Conservation (phyloP, 2,329 filamentous ascomycete genomes). For the Penicillium olsonii region DNA sequence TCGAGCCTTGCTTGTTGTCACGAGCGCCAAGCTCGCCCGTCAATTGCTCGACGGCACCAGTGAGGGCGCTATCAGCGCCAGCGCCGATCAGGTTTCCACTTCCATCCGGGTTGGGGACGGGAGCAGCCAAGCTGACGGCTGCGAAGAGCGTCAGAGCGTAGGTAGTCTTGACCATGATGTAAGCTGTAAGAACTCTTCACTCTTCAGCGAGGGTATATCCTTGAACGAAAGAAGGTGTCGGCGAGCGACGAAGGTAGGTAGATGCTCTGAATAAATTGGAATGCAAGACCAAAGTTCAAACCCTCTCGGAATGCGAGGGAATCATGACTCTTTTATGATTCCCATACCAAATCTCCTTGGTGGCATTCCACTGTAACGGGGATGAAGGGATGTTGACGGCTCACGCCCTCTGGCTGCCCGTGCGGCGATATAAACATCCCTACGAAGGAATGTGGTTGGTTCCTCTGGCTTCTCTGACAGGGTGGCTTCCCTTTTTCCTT, state of each 20-base stretch:
- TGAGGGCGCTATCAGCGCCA: slow-evolving; percentile 15
- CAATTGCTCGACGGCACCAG: slow-evolving; percentile 2
- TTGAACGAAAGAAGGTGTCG: slow-evolving; percentile 20
- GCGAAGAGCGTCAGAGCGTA: slow-evolving; percentile 25
- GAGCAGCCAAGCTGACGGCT: slow-evolving; percentile 26
- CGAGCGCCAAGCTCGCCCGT: slow-evolving; percentile 8
- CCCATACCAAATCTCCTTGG: slow-evolving; percentile 15
- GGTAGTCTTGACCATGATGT: slow-evolving; percentile 26
- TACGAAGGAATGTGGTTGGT: slow-evolving; percentile 14
- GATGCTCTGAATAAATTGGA: slow-evolving; percentile 3
- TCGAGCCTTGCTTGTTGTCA: not conserved
- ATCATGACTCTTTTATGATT: slow-evolving; percentile 5
- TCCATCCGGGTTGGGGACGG: slow-evolving; percentile 14
- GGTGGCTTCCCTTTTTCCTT: slow-evolving; percentile 10
- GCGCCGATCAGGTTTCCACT: slow-evolving; percentile 20
- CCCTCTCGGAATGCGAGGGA: slow-evolving; percentile 19
- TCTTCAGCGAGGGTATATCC: not conserved
- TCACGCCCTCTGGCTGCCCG: not conserved
- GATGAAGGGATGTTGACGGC: slow-evolving; percentile 17
- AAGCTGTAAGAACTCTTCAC: not conserved
- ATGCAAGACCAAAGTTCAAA: slow-evolving; percentile 9
- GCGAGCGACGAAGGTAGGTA: slow-evolving; percentile 15
- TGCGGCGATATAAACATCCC: slow-evolving; percentile 14
- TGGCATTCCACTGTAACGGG: slow-evolving; percentile 20
- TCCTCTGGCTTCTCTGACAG: slow-evolving; percentile 3